Conservation (phyloP, 1,139 yeast genomes). For the Pichia kudriavzevii region DNA sequence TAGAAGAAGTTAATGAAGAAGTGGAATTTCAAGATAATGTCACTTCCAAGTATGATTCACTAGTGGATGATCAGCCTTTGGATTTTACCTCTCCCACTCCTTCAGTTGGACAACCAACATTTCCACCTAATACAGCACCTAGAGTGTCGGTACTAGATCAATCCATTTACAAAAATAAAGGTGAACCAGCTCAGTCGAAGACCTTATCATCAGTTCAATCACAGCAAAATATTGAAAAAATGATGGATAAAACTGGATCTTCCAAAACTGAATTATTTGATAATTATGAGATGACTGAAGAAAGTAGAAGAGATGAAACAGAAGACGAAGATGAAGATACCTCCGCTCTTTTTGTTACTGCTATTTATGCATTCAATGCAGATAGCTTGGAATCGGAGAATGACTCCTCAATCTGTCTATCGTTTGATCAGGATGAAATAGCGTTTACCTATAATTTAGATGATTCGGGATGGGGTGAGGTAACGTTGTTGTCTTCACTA, state of each 20-base stretch:
- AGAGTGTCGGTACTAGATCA: slow-evolving; percentile 25
- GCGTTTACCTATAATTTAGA: slow-evolving; percentile 87
- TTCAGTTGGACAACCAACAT: neutral
- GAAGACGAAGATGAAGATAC: slow-evolving; percentile 22
- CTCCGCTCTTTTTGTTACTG: slow-evolving; percentile 41
- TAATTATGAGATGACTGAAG: neutral
- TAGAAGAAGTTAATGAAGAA: slow-evolving; percentile 1
- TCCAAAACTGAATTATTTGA: neutral
- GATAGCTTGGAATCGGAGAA: slow-evolving; percentile 53
- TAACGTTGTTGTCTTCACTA: slow-evolving; percentile 60
- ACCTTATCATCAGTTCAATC: neutral
- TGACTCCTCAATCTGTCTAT: slow-evolving; percentile 73
- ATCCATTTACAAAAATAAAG: slow-evolving; percentile 20
- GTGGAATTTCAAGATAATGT: neutral
- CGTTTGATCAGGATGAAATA: slow-evolving; percentile 71
- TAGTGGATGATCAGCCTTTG: slow-evolving; percentile 10
- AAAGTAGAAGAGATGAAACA: neutral
- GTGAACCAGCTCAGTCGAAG: slow-evolving; percentile 6
- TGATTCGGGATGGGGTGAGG: slow-evolving; percentile 97
- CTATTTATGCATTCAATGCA: slow-evolving; percentile 77
- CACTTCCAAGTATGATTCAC: slow-evolving; percentile 7
- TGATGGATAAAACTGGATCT: neutral
- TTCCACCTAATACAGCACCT: too few relatives aligned
- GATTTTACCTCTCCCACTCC: too few relatives aligned
- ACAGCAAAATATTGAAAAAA: neutral